Conservation (phyloP, 345 rosid genomes). For the Punica granatum region DNA sequence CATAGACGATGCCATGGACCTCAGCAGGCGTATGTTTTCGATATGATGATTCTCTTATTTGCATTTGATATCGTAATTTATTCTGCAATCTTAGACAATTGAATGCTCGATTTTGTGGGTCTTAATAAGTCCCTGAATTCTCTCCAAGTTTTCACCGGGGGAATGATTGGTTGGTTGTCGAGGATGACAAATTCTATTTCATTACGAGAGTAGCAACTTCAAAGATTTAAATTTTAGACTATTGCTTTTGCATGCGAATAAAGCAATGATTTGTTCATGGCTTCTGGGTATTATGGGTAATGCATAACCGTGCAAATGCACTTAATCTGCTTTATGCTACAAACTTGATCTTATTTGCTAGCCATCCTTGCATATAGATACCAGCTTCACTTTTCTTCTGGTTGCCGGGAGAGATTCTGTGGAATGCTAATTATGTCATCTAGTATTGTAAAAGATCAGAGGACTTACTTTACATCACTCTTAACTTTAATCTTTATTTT, state of each 20-base stretch:
- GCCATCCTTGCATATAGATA: background rate
- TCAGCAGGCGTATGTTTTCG: slow-evolving; percentile 35
- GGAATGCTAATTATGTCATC: background rate
- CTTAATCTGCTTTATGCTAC: background rate
- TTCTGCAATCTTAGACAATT: background rate
- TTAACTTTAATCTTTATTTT: slow-evolving; percentile 1
- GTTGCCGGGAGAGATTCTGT: background rate
- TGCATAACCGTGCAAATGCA: background rate
- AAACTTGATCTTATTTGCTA: background rate
- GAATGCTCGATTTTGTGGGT: background rate
- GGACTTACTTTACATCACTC: background rate
- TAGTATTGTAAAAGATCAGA: background rate
- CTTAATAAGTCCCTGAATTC: background rate
- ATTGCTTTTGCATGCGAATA: background rate
- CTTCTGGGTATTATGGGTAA: background rate
- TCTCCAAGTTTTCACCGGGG: background rate
- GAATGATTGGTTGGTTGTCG: background rate
- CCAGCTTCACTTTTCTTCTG: background rate
- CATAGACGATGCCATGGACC: slow-evolving; percentile 47
- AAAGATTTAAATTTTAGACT: background rate
- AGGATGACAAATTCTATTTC: background rate
- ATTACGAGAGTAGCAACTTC: background rate
- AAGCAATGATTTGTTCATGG: background rate
- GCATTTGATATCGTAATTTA: background rate
- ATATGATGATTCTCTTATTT: slow-evolving; percentile 1